Percentiles rank a stretch among this genome's conserved stretches.
Evolutionary conservation across 768 basidiomycete species (phyloP).

Genomic region (Russula lepida): DNA sequence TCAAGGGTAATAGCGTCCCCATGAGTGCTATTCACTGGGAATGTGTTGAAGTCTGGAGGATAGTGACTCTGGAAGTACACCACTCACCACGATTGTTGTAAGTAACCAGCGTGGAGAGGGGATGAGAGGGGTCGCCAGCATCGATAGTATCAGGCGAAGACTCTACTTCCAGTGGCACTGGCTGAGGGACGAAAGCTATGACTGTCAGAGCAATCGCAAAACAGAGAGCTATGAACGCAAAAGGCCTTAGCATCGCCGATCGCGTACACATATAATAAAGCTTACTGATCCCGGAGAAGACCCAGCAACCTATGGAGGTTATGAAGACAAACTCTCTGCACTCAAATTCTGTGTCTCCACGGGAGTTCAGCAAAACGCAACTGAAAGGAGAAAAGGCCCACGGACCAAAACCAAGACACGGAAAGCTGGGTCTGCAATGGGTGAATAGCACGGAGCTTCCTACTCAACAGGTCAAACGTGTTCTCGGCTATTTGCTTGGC

Average conservation of each 20-base stretch:
- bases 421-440: not conserved
- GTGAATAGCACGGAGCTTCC: constrained; percentile 7
- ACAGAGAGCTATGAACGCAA: constrained; percentile 1
- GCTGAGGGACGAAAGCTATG: constrained; percentile 7
- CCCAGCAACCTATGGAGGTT: constrained; percentile 15
- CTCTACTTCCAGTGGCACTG: not conserved
- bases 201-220: constrained; percentile 1
- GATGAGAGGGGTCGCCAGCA: no score
- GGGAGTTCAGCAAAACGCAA: not conserved
- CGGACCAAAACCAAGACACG: constrained; percentile 13
- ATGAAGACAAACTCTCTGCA: not conserved
- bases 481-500: not conserved
- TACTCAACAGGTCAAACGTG: not conserved
- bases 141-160: no score
- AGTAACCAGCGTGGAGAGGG: no score
- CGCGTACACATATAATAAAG: not conserved
- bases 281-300: constrained; percentile 10
- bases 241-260: not conserved
- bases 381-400: not conserved
- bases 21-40: not conserved
- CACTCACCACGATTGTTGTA: not conserved
- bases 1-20: not conserved
- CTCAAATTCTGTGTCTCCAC: not conserved
- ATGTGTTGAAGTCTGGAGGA: not conserved
- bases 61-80: not conserved